These are phyloP conservation scores for Incumbomyces lentus DNA, from an alignment of 2,329 filamentous ascomycete species.

Conservation along the genomic window DNA sequence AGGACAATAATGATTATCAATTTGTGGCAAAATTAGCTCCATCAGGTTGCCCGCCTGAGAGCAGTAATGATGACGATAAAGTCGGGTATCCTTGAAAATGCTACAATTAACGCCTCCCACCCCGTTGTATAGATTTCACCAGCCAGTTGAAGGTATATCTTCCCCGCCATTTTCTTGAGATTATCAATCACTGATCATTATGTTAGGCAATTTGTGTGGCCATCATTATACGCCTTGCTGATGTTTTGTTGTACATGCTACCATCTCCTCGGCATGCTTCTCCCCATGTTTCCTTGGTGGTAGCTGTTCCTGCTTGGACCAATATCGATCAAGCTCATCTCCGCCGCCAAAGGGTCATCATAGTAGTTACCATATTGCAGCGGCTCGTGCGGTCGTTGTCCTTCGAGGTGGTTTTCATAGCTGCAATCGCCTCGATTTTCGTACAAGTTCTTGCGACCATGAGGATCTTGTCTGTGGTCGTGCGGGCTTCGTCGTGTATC, in stretches of 20 bases:
- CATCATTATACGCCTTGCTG: no score
- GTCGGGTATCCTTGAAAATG: no score
- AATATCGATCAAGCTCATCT: slow-evolving; percentile 45
- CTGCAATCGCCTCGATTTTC: slow-evolving; percentile 1
- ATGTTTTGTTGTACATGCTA: neutral
- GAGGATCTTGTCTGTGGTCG: neutral
- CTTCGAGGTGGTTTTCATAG: slow-evolving; percentile 1
- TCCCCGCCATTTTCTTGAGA: no score
- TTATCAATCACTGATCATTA: no score
- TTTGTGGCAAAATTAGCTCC: no score
- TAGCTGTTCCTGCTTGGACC: slow-evolving; percentile 22
- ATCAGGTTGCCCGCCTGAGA: no score
- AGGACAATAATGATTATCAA: no score
- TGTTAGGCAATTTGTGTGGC: no score
- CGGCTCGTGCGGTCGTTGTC: slow-evolving; percentile 26
- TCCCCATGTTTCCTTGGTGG: slow-evolving; percentile 4
- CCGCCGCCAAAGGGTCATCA: slow-evolving; percentile 43
- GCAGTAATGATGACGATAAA: no score
- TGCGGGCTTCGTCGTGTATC: slow-evolving; percentile 11
- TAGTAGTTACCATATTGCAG: slow-evolving; percentile 17
- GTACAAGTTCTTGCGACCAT: neutral
- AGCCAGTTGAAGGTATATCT: no score
- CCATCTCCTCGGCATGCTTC: slow-evolving; percentile 2
- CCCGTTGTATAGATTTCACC: no score
- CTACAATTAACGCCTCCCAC: no score